Percentiles rank a stretch among this genome's conserved stretches.
Conservation (phyloP, 768 basidiomycete species). For the Heimioporus sp. region DNA sequence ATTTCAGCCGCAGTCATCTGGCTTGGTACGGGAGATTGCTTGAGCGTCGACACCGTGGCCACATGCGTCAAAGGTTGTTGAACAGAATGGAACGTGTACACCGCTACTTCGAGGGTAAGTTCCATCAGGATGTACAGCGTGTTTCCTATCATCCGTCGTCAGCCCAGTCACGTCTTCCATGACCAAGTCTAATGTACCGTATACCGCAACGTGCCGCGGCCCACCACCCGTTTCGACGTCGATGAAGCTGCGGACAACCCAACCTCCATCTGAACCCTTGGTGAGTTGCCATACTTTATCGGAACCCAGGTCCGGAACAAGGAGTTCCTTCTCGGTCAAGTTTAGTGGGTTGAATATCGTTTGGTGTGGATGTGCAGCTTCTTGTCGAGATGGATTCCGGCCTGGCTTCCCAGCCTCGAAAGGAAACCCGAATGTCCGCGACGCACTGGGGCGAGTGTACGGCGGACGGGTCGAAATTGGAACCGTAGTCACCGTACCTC, state of each 20-base stretch:
- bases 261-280: constrained; percentile 42
- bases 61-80: constrained; percentile 39
- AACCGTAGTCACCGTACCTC: constrained; percentile 56
- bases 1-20: constrained; percentile 70
- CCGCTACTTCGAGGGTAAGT: constrained; percentile 54
- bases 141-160: constrained; percentile 42
- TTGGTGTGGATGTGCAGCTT: constrained; percentile 76
- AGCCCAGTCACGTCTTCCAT: background rate
- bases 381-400: constrained; percentile 66
- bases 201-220: constrained; percentile 64
- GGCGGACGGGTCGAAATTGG: constrained; percentile 52
- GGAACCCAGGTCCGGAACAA: constrained; percentile 74
- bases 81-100: constrained; percentile 50
- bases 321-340: constrained; percentile 51
- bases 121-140: constrained; percentile 68
- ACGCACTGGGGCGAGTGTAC: constrained; percentile 37
- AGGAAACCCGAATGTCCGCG: constrained; percentile 36
- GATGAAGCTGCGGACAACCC: constrained; percentile 51
- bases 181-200: constrained; percentile 43
- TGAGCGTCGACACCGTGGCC: constrained; percentile 46
- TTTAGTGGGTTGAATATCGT: constrained; percentile 43
- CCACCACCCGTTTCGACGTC: constrained; percentile 56
- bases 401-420: constrained; percentile 50
- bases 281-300: constrained; percentile 63
- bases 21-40: constrained; percentile 41